Conservation (phyloP, 1,284 basidiomycete species). For the Pyrrhoderma noxium region DNA sequence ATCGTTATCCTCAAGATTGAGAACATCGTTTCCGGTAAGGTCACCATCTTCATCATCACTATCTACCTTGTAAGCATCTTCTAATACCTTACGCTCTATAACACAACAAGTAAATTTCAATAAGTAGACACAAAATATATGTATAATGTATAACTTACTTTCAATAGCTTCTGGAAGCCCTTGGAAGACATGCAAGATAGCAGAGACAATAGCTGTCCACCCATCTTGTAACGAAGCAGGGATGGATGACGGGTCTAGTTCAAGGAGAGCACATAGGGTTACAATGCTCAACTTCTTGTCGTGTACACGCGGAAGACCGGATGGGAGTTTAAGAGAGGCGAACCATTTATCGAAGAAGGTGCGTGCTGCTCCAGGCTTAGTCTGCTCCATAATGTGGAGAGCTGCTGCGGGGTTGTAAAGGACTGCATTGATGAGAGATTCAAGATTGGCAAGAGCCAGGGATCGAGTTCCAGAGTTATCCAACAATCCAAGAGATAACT, state of each 20-base stretch:
- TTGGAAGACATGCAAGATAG: conserved; percentile 65
- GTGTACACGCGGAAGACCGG: conserved; percentile 75
- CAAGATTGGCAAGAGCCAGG: conserved; percentile 71
- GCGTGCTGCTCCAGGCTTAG: conserved; percentile 50
- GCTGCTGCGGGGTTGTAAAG: conserved; percentile 78
- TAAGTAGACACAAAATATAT: too few species aligned
- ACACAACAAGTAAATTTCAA: too few species aligned
- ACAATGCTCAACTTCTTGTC: conserved; percentile 83
- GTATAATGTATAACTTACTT: too few species aligned
- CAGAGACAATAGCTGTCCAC: conserved; percentile 68
- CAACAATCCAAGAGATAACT: conserved; percentile 49
- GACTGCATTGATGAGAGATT: conserved; percentile 80
- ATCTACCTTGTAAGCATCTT: conserved; percentile 51
- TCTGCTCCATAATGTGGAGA: conserved; percentile 65
- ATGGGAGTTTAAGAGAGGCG: conserved; percentile 53
- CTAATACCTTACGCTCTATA: conserved; percentile 58
- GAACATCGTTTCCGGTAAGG: conserved; percentile 41
- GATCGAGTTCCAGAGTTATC: conserved; percentile 54
- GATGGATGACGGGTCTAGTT: conserved; percentile 51
- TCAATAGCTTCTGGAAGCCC: conserved; percentile 67
- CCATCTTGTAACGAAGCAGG: conserved; percentile 57
- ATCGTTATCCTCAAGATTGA: conserved; percentile 69
- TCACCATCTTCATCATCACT: conserved; percentile 53
- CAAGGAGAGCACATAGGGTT: conserved; percentile 68
- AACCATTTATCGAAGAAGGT: conserved; percentile 81